Percentiles rank a stretch among this genome's conserved stretches.
phyloP scores from a whole-genome alignment of 371 early-diverging fungal species.

The Syncephalis plumigaleata region DNA sequence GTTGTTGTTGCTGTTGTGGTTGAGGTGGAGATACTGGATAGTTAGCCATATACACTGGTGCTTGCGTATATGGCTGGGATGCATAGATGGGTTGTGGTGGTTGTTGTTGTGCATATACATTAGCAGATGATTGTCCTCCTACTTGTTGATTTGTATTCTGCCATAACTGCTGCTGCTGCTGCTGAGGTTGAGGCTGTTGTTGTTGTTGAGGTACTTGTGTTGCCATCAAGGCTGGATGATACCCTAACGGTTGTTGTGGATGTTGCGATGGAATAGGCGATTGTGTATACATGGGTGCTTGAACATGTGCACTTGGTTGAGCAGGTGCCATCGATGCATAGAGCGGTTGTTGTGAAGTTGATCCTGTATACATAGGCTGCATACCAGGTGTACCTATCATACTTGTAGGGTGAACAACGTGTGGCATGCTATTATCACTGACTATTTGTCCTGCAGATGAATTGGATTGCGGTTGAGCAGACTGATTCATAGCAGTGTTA shows the following conservation, averaged over 20 bases:
- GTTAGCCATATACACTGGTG: neutral
- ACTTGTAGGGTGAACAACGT: no score
- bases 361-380: neutral
- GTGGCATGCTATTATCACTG: no score
- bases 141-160: no score
- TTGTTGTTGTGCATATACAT: neutral
- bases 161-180: neutral
- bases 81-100: neutral
- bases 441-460: no score
- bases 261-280: neutral
- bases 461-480: no score
- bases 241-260: neutral
- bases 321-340: neutral
- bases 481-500: no score
- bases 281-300: slow-evolving; percentile 1
- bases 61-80: neutral
- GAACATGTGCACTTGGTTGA: neutral
- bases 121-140: no score
- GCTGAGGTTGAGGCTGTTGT: neutral
- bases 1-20: neutral
- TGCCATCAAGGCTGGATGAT: neutral
- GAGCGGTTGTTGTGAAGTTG: neutral
- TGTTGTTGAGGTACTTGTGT: neutral
- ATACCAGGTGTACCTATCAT: neutral
- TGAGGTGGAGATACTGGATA: neutral